Base-by-base conservation (phyloP, 2,329 filamentous ascomycete genomes). In the Fusarium sp. region DNA sequence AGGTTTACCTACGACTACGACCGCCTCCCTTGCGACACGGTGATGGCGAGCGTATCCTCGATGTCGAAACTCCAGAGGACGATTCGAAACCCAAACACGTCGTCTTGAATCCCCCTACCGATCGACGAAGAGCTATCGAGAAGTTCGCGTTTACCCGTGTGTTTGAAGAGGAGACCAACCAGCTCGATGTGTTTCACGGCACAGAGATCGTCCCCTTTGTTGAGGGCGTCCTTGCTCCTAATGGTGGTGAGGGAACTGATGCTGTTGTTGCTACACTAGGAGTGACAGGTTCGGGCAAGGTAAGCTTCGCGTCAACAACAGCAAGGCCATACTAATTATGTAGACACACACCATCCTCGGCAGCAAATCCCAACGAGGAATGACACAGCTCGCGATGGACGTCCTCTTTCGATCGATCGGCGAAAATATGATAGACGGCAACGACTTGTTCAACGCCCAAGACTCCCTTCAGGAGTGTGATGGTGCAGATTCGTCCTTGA, bases 321-420 rank as follows among this genome's bases (percentile, higher is more conserved):
- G 4, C 39, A 26, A 19, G 43, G 39, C 23, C 30, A 21, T 26
- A 39, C 59, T 61, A 18, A 68, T 34, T 9, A 23, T 34, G 23
- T 76, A 98, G 95, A 97, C 93, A 68, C 95, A 99, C 79, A 99
- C 96, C 1, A 97, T 98, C 64, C 87, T 99, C 18, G 96, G 96
- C 58, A 97, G 93, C 14, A 91, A 90, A 72, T 89, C 87, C 23
- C 93, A 98, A 79, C 91, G 95, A 70, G 96, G 96, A 67, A 83
- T 99, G 56, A 97, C 94, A 0, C 96, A 99, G 79, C 90, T 99
- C 75, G 88, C 93, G 0, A 90, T 99, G 57, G 95, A 98, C 76
- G 88, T 97, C 42, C 86, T 98, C 51, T 99, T 97, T 81, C 90
- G 91, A 67, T 95, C 92, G 45, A 89, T 97, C 52, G 89, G 89